Evolutionary conservation across 495 filamentous ascomycete species (phyloP).

Genomic region (Lasiosphaeria ovina): DNA sequence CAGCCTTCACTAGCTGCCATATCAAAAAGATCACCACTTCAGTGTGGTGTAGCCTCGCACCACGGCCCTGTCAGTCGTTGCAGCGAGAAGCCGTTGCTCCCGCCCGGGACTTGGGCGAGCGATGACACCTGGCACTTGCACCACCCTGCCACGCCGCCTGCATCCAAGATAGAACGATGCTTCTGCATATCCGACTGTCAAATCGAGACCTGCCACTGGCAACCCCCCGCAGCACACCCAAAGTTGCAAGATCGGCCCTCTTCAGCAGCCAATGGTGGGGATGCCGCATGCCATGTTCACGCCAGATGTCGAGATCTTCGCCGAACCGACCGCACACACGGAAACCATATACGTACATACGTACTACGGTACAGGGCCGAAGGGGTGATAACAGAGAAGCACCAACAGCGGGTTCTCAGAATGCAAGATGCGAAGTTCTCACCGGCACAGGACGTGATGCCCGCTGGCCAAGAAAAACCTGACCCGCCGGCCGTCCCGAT

Average conservation of each 20-base stretch:
- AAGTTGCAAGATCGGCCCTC: conserved; percentile 19
- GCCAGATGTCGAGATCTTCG: conserved; percentile 12
- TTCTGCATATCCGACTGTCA: conserved; percentile 20
- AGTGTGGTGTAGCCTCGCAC: neutral
- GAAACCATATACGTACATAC: neutral
- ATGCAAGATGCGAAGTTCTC: no score
- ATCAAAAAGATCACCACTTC: neutral
- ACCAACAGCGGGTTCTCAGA: no score
- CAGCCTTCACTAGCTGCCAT: neutral
- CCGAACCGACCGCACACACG: neutral
- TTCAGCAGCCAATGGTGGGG: conserved; percentile 17
- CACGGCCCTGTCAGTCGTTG: conserved; percentile 7
- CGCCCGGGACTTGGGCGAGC: conserved; percentile 16
- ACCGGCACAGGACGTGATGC: no score
- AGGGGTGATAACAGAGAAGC: neutral
- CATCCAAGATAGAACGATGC: conserved; percentile 14
- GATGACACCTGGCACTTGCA: conserved; percentile 21
- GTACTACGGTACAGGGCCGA: no score
- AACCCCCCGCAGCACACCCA: conserved; percentile 17
- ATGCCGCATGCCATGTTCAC: conserved; percentile 9
- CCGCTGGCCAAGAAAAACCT: no score
- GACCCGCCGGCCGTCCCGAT: no score
- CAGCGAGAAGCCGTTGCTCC: neutral
- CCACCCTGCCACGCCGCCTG: conserved; percentile 9
- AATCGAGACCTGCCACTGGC: conserved; percentile 18